Evolutionary conservation across 208 protist genomes (phyloP), one percentile per base, ranked within the genome.

Genomic region (Trypanosoma brucei): DNA sequence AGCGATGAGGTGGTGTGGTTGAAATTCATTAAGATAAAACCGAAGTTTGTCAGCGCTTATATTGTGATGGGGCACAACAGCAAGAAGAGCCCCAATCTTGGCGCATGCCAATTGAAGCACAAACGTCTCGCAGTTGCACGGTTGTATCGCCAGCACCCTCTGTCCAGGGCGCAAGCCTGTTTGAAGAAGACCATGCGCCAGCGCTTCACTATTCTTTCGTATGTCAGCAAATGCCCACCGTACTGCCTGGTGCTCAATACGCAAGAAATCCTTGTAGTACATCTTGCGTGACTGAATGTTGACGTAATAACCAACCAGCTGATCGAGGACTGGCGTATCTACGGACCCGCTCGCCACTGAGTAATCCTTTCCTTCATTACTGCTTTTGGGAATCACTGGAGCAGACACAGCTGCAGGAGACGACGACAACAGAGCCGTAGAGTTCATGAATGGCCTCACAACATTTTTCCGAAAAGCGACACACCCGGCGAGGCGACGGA

Each of bases 211-310:
- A 76, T 96, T 96, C 74, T 96, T 96, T 51, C 88, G 87, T 62
- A 96, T 91, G 59, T 96, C 91, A 1, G 88, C 88, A 74, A 93
- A 96, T 1, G 91, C 88, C 91, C 91, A 96, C 37, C 88, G 83
- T 22, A 96, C 91, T 11, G 87, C 91, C 78, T 96, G 91, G 68
- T 96, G 91, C 75, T 93, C 87, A 61, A 96, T 94, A 46, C 91
- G 88, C n/a, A 96, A 68, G 57, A 93, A 91, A 65, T 93, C 88
- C 66, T 93, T 96, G 86, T 96, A 94, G 75, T 94, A 93, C 91
- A 96, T 93, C 73, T 94, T 94, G 36, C 91, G 78, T n/a, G 91
- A 92, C 70, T 96, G 91, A 61, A 94, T 92, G 71, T 94, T 96
- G 31, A 94, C 84, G 72, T 96, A 96, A 73, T 96, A 96, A 39